A percentile compares a stretch with the other conserved stretches of the same genome.
phyloP scores from a whole-genome alignment of 306 rosid genomes.

The Trifolium pratense region DNA sequence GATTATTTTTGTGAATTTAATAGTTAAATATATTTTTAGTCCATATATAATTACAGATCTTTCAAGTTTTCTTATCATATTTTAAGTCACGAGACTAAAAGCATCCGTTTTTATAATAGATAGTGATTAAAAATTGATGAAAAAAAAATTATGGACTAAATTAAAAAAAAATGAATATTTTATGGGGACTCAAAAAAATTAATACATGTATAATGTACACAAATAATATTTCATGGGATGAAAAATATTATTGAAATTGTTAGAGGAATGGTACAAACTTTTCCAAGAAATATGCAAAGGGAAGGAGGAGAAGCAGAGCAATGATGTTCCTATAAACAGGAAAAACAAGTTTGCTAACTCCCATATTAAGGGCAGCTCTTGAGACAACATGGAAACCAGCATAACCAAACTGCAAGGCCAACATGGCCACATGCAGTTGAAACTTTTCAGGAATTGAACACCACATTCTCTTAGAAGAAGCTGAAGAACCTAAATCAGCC shows the following conservation, averaged over 20 bases:
- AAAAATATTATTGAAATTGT: neutral
- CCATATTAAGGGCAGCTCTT: constrained; percentile 97
- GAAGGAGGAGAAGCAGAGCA: constrained; percentile 86
- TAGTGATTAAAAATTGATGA: too few species aligned
- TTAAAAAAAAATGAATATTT: too few species aligned
- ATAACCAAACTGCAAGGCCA: constrained; percentile 93
- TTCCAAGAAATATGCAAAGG: constrained; percentile 90
- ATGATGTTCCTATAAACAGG: constrained; percentile 90
- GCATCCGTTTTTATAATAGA: too few species aligned
- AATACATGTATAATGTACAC: neutral
- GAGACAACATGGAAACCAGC: constrained; percentile 98
- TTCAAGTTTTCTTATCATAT: too few species aligned
- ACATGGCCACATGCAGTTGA: constrained; percentile 96
- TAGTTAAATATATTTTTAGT: neutral
- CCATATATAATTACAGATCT: too few species aligned
- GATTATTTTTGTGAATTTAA: neutral
- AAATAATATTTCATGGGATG: neutral
- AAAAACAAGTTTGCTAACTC: constrained; percentile 89
- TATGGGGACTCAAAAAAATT: neutral
- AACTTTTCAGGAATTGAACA: constrained; percentile 78
- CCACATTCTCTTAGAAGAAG: constrained; percentile 59
- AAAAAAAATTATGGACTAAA: too few species aligned
- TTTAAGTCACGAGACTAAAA: neutral
- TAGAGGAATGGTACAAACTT: constrained; percentile 36
- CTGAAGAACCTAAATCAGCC: constrained; percentile 56